Evolutionary conservation across 208 protist genomes (phyloP).

Genomic region (Acanthamoeba triangularis): DNA sequence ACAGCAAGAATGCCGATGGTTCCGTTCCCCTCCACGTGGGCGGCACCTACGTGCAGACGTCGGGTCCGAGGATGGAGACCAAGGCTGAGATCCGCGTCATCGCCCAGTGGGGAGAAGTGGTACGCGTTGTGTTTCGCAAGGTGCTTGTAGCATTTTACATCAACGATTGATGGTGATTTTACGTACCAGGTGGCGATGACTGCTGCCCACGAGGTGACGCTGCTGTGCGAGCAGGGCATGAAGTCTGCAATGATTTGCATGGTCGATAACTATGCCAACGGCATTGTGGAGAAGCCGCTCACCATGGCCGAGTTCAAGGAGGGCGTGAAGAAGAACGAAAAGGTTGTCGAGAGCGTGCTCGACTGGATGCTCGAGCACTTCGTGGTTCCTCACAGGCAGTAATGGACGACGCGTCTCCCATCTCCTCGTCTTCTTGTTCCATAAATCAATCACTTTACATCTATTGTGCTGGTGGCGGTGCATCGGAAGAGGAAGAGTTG

Average conservation of each 20-base stretch:
- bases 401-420: neutral
- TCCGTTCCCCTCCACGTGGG: slow-evolving; percentile 27
- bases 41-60: slow-evolving; percentile 80
- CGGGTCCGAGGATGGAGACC: slow-evolving; percentile 80
- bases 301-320: slow-evolving; percentile 78
- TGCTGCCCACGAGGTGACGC: slow-evolving; percentile 75
- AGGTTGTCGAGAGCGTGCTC: slow-evolving; percentile 50
- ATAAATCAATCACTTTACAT: no score
- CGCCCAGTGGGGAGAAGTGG: slow-evolving; percentile 67
- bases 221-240: slow-evolving; percentile 74
- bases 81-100: slow-evolving; percentile 79
- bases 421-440: neutral
- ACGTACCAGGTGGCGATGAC: slow-evolving; percentile 71
- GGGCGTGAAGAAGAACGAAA: slow-evolving; percentile 70
- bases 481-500: neutral
- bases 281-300: slow-evolving; percentile 65
- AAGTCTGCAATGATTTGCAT: slow-evolving; percentile 76
- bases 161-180: neutral
- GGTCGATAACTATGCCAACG: slow-evolving; percentile 82
- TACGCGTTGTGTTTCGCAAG: neutral
- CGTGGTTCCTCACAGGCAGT: slow-evolving; percentile 21
- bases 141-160: neutral
- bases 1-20: neutral
- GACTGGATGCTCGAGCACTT: slow-evolving; percentile 76
- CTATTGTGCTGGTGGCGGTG: neutral